Evolutionary conservation across 2,329 filamentous ascomycete genomes (phyloP), one percentile per base, ranked within the genome.

Genomic region (Sclerotiophoma versabilis): DNA sequence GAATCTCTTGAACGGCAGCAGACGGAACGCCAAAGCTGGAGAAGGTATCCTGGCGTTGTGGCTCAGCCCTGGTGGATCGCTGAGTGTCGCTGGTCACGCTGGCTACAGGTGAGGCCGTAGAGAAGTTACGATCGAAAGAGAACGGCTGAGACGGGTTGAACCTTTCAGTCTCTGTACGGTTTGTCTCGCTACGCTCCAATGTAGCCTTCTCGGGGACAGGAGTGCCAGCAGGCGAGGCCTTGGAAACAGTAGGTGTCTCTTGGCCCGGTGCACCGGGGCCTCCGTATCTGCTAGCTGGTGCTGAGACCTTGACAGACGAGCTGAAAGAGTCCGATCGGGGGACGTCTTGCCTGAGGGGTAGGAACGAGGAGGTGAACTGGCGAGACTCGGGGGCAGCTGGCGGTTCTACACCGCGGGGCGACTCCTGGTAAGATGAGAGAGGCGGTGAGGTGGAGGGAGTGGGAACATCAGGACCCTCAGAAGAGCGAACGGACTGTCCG

Each of bases 261-360:
- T 78, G 75, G 42, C 85, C 84, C 1, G 51, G 51, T 26, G 25
- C 51, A 17, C 51, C 51, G 45, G 74, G 66, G 11, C 59, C 75
- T 45, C 85, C 86, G 71, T 84, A 80, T 71, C 87, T 77, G 76
- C 89, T 86, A 41, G 84, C 84, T 34, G 91, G 87, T 19, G 89
- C 88, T 20, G 90, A 91, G 7, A 88, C 88, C 74, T 89, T 89
- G 23, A 90, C 87, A 14, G 92, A 95, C 17, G 91, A 92, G 50
- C 86, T 88, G 48, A 90, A 78, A 2, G 90, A 91, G 57, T 90
- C 87, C 42, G 83, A 79, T 41, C 87, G 79, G 11, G 74, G 74
- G 8, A 76, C 57, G 12, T 84, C 82, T 49, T 83, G 81, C 37
- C 81, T 79, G 63, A 96, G 86, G 5, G 91, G 90, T 41, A 93